These are phyloP conservation scores for Cryoendolithus antarcticus DNA, from an alignment of 2,329 filamentous ascomycete species.

Conservation along the genomic window DNA sequence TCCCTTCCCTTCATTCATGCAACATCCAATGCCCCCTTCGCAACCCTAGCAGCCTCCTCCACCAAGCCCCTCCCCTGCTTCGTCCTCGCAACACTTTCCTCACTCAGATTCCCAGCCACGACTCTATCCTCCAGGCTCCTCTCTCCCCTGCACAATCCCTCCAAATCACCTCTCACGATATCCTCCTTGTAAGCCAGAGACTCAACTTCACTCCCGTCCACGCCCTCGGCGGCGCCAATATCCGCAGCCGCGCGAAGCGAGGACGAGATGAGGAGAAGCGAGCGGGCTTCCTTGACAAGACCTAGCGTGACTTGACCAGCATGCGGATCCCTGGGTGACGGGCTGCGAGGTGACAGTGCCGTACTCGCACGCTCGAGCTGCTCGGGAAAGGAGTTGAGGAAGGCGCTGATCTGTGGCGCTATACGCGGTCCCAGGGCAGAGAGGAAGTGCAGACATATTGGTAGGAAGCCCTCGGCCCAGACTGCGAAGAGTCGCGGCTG, in stretches of 20 bases:
- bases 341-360: slow-evolving; percentile 52
- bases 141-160: slow-evolving; percentile 56
- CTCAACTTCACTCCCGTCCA: slow-evolving; percentile 51
- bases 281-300: slow-evolving; percentile 65
- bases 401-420: slow-evolving; percentile 71
- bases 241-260: slow-evolving; percentile 57
- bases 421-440: slow-evolving; percentile 68
- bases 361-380: slow-evolving; percentile 62
- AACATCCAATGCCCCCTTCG: slow-evolving; percentile 42
- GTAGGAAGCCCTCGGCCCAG: slow-evolving; percentile 80
- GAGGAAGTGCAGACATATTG: slow-evolving; percentile 78
- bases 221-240: slow-evolving; percentile 49
- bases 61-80: slow-evolving; percentile 55
- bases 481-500: slow-evolving; percentile 70
- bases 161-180: slow-evolving; percentile 65
- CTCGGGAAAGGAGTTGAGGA: slow-evolving; percentile 78
- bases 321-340: slow-evolving; percentile 27
- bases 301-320: slow-evolving; percentile 57
- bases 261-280: slow-evolving; percentile 60
- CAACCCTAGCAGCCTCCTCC: slow-evolving; percentile 58
- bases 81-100: slow-evolving; percentile 55
- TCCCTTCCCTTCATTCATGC: slow-evolving; percentile 18
- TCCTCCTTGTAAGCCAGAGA: slow-evolving; percentile 63
- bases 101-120: slow-evolving; percentile 48
- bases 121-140: slow-evolving; percentile 60